These are phyloP conservation scores for Pistacia vera DNA, from an alignment of 345 rosid genomes.

Conservation along the genomic window DNA sequence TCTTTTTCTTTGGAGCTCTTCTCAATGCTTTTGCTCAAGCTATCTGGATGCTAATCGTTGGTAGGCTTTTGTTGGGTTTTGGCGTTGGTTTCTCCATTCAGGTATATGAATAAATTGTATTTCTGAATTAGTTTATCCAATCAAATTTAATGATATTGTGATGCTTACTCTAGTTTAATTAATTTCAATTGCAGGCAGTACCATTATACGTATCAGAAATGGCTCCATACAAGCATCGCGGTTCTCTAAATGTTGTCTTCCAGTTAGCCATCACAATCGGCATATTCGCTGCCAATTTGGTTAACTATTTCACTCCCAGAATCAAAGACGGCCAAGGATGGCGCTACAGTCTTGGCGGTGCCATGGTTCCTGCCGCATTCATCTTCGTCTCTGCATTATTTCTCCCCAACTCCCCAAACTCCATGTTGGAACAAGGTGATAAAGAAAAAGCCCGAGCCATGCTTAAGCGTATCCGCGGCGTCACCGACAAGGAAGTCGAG, in stretches of 20 bases:
- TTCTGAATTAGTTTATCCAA: too few relatives aligned
- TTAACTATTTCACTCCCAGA: conserved; percentile 30
- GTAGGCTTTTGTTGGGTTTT: conserved; percentile 36
- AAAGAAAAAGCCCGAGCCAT: conserved; percentile 25
- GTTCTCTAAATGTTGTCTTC: conserved; percentile 34
- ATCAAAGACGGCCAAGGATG: conserved; percentile 26
- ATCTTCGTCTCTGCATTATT: conserved; percentile 13
- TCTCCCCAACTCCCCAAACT: conserved; percentile 37
- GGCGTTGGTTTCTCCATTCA: conserved; percentile 46
- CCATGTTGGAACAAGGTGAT: conserved; percentile 31
- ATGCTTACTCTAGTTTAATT: background rate
- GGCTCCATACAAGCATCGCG: conserved; percentile 34
- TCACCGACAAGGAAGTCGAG: conserved; percentile 25
- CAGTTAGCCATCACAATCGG: conserved; percentile 38
- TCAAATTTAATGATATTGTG: background rate
- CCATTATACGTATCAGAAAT: conserved; percentile 46
- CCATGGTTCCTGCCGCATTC: conserved; percentile 31
- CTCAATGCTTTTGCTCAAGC: conserved; percentile 30
- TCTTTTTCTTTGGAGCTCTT: conserved; percentile 35
- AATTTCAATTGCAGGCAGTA: conserved; percentile 21
- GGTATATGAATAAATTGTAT: conserved; percentile 8
- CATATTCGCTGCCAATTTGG: conserved; percentile 31
- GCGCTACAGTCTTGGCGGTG: conserved; percentile 37
- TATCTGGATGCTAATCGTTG: conserved; percentile 36
- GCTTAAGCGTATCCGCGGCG: conserved; percentile 27